Base-by-base conservation (phyloP, 1,284 basidiomycete species). In the Cystobasidiaceae sp. region DNA sequence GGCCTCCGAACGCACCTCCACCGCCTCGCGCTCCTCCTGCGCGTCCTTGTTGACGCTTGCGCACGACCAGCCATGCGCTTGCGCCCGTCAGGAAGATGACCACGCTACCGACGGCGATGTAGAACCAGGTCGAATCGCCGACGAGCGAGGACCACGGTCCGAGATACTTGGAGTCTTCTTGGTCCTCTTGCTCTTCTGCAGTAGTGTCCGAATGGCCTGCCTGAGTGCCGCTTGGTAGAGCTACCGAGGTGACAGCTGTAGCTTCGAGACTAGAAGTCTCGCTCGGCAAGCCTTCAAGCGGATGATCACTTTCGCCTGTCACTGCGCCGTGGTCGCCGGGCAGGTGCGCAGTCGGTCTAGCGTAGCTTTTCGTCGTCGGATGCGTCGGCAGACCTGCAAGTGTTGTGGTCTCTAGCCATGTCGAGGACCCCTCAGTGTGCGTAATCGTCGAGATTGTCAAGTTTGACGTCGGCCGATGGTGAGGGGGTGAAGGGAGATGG, bases 281-380 rank as follows among this genome's bases (percentile, higher is more conserved):
- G 50, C 55, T 44, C 34, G 17, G 43, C 56, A 21, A 57, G 30
- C 50, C 41, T 27, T 41, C 11, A 25, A 44, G 67, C 0, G 71
- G 58, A 9, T 62, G 44, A 48, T 70, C 69, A 11, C 70, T 69
- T 33, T 75, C 70, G 48, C 70, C 71, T 0, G 72, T 70, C 23
- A 77, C 78, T 21, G 75, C 73, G n/a, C 76, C 89, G 74, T 96
- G 93, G 75, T 97, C 88, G 8, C 81, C 84, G 1, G 94, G 93
- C 3, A 98, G 84, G 71, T 87, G 85, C 6, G 82, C 86, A 0
- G 94, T 98, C 0, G 94, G 94, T 76, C 93, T 94, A 0, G 86
- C 78, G 70, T 86, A 82, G 49, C 84, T 81, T 72, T 86, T 88
- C 3, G 83, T 84, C 21, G 54, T 45, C 23, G 67, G 13, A 64